Evolutionary conservation across 345 rosid species (phyloP), one percentile per base, ranked within the genome.

Genomic region (Euphorbia pulcherrima): DNA sequence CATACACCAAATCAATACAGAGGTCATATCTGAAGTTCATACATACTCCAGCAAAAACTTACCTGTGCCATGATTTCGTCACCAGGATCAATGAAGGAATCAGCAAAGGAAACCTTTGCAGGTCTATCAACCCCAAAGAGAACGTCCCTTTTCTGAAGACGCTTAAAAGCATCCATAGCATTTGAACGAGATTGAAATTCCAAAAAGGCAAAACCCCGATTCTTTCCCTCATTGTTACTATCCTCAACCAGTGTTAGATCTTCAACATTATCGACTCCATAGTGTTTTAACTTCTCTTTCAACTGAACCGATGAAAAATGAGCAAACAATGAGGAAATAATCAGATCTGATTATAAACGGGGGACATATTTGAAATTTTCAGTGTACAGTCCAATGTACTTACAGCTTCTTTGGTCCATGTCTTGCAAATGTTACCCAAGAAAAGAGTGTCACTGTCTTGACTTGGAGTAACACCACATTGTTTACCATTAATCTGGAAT

Each of bases 61-160:
- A 94, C 99, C 95, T 94, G 97, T 66, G 96, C 86, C 99, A 94
- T 94, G 58, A 94, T 84, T 77, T 91, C 97, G 79, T 89, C 99
- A 37, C 96, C 92, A 8, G 92, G 88, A 75, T 89, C 97, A 72
- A 89, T 85, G 83, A 88, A 89, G 68, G 99, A 91, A 83, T 94
- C 97, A 50, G 99, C 89, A 87, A 94, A 91, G 64, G 97, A 87
- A 73, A 94, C 89, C 89, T 92, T 94, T 26, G 97, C 97, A 77
- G 96, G 92, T 78, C 92, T 87, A 81, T 94, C 99, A 80, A 88
- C 88, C 75, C 99, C 99, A 76, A 94, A 91, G 44, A 87, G 68
- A 73, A 91, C 85, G 79, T 94, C 99, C 76, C 97, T 91, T 74
- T 86, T 82, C 74, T 84, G 90, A 78, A 94, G 97, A 62, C 89